phyloP scores from a whole-genome alignment of 164 flowering plant genomes.

The Cinnamomum micranthum region DNA sequence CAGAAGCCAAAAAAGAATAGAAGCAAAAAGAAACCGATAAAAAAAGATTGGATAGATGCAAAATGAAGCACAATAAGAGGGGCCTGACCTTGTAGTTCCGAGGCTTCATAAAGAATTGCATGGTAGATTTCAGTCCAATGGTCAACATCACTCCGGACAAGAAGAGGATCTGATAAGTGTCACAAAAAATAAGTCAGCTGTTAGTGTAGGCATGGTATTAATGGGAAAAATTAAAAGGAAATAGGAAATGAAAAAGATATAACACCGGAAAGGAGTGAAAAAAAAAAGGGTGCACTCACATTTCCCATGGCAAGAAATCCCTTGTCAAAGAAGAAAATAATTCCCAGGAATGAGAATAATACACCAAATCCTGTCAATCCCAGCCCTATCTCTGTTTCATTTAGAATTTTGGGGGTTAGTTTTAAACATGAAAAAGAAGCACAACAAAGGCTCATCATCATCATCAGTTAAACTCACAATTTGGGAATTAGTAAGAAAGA shows the following conservation, averaged over 20 bases:
- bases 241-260: background rate
- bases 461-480: background rate
- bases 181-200: slow-evolving; percentile 12
- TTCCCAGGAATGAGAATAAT: slow-evolving; percentile 81
- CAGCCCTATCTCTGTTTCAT: slow-evolving; percentile 82
- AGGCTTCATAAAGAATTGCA: slow-evolving; percentile 89
- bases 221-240: slow-evolving; percentile 4
- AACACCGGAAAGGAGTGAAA: too few relatives aligned
- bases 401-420: slow-evolving; percentile 4
- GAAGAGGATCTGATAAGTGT: slow-evolving; percentile 75
- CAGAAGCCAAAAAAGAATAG: slow-evolving; percentile 2
- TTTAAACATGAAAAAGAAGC: too few relatives aligned
- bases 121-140: slow-evolving; percentile 82
- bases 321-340: slow-evolving; percentile 85
- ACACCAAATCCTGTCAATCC: slow-evolving; percentile 95
- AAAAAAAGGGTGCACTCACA: slow-evolving; percentile 40
- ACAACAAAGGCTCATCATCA: too few relatives aligned
- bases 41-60: too few relatives aligned
- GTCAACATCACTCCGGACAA: slow-evolving; percentile 88
- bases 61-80: too few relatives aligned
- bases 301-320: slow-evolving; percentile 98
- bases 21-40: background rate
- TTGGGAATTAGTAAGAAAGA: background rate
- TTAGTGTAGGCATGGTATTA: slow-evolving; percentile 8
- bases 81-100: slow-evolving; percentile 66